Evolutionary conservation across 2,329 filamentous ascomycete genomes (phyloP).

Genomic region (Trichoderma breve): DNA sequence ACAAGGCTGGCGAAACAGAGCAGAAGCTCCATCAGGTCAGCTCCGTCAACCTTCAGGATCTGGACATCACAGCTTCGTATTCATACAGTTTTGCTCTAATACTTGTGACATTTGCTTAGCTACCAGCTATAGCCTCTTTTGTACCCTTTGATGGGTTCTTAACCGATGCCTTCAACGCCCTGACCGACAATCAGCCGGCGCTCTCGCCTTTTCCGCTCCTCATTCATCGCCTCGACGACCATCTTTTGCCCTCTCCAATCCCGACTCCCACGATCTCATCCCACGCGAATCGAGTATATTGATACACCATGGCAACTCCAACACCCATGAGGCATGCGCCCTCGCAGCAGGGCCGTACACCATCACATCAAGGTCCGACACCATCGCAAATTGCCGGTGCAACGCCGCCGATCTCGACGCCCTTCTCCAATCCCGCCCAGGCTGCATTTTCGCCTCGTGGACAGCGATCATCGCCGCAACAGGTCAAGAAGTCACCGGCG

Average conservation of each 20-base stretch:
- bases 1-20: slow-evolving; percentile 11
- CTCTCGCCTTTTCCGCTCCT: neutral
- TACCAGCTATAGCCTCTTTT: neutral
- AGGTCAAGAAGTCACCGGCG: slow-evolving; percentile 62
- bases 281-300: neutral
- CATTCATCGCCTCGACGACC: neutral
- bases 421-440: slow-evolving; percentile 58
- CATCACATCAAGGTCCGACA: slow-evolving; percentile 36
- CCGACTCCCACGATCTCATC: slow-evolving; percentile 15
- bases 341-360: slow-evolving; percentile 44
- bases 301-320: slow-evolving; percentile 46
- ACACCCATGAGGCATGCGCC: slow-evolving; percentile 48
- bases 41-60: neutral
- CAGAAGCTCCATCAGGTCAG: neutral
- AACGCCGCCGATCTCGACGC: slow-evolving; percentile 65
- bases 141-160: neutral
- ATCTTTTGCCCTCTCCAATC: neutral
- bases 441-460: slow-evolving; percentile 60
- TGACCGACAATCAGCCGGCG: neutral
- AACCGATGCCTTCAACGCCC: slow-evolving; percentile 11
- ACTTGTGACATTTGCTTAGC: neutral
- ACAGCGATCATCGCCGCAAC: slow-evolving; percentile 60
- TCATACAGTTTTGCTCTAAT: neutral
- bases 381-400: slow-evolving; percentile 51
- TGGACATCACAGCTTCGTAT: neutral